Evolutionary conservation across 345 rosid species (phyloP).

Genomic region (Salix udensis): DNA sequence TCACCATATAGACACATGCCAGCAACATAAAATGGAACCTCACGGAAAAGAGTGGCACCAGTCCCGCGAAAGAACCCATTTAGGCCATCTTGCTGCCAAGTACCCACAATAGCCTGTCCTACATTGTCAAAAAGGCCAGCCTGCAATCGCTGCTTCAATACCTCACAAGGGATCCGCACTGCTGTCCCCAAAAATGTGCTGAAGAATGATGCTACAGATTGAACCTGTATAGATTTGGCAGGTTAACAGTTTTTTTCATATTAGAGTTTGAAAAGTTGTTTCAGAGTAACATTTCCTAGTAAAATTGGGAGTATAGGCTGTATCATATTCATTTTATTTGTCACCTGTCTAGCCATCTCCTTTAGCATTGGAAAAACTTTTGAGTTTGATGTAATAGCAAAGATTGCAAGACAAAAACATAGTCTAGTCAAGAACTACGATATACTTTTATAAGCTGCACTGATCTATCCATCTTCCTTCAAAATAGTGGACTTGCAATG

Average conservation of each 20-base stretch:
- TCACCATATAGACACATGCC: constrained; percentile 91
- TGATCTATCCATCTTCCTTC: not conserved
- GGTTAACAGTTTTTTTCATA: not conserved
- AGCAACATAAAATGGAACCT: constrained; percentile 93
- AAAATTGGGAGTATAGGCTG: not conserved
- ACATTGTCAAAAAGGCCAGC: constrained; percentile 87
- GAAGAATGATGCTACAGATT: constrained; percentile 89
- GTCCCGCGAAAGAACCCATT: constrained; percentile 96
- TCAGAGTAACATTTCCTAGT: not conserved
- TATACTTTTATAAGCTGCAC: not conserved
- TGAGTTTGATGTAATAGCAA: not conserved
- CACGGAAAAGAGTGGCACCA: constrained; percentile 92
- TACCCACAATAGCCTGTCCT: constrained; percentile 83
- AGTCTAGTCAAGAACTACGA: not conserved
- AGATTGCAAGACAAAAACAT: not conserved
- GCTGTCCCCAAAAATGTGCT: constrained; percentile 94
- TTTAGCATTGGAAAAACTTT: not conserved
- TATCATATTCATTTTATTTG: not conserved
- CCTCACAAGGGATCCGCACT: constrained; percentile 94
- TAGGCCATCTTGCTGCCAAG: constrained; percentile 92
- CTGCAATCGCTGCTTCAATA: constrained; percentile 92
- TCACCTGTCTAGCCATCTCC: not conserved
- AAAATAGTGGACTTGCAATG: not conserved
- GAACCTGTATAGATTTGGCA: constrained; percentile 49
- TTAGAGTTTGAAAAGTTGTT: not conserved